Base-by-base conservation (phyloP, 2,329 filamentous ascomycete genomes). In the Alternaria solani region DNA sequence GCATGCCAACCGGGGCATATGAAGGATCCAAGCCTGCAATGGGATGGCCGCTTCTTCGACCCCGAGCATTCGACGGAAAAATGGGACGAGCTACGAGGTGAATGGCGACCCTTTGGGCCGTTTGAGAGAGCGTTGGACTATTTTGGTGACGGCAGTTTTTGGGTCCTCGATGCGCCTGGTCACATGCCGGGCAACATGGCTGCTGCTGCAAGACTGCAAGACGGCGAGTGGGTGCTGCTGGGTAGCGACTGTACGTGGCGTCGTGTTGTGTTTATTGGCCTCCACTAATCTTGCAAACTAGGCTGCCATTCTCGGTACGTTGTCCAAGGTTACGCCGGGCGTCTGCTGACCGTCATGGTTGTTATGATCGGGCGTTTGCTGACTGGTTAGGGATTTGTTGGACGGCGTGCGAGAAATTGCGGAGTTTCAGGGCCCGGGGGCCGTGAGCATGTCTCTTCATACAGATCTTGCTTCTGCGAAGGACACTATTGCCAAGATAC, bases 161-260 rank as follows among this genome's bases (percentile, higher is more conserved):
- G 75, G 77, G 55, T 79, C 7, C 72, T 79, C 8, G 74, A 78
- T 23, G 76, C 75, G 14, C 77, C 76, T 2, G 77, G 77, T 23
- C 78, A 75, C 65, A 75, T 78, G 72, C 66, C 76, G 44, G 71
- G 79, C 14, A 78, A 81, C 72, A 64, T 85, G 34, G 71, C 72
- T 43, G 75, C 73, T 1, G 71, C 70, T 8, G 74, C 73, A 14
- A 66, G 68, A 20, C 25, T 75, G 26, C 30, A 59, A 41, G 49
- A 63, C 14, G 73, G 71, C n/a, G 58, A 70, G 36, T 77, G 74
- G 74, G 65, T 75, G 4, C 54, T 76, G n/a, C 61, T 77, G 7
- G 75, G 72, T 2, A 74, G 73, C 43, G 75, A 77, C 53, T 77
- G 75, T 62, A 52, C 39, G 59, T 62, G 32, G 8, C 32, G 20